Conservation (phyloP, 2,329 filamentous ascomycete genomes). For the Zasmidium angulare region DNA sequence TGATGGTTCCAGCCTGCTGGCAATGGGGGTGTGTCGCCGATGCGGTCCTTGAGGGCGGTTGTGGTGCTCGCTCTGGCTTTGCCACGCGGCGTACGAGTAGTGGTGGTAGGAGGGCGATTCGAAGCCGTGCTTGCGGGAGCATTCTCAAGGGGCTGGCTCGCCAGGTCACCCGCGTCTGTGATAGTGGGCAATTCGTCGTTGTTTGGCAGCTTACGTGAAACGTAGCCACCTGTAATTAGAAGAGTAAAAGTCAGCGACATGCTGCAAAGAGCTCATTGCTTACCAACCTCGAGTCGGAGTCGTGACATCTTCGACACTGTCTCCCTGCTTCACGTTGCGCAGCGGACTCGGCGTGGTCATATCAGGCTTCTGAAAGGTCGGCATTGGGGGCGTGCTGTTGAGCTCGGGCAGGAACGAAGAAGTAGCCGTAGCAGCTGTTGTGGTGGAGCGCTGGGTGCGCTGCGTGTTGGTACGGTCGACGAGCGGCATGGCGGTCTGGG, state of each 20-base stretch:
- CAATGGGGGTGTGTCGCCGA: constrained; percentile 30
- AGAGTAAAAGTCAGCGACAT: not conserved
- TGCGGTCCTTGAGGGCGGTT: constrained; percentile 17
- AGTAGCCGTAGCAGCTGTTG: constrained; percentile 19
- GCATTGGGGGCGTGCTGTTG: constrained; percentile 32
- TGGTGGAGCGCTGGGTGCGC: constrained; percentile 17
- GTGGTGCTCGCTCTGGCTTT: not conserved
- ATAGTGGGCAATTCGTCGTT: not conserved
- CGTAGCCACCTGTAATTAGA: not conserved
- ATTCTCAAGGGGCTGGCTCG: too few relatives aligned
- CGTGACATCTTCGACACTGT: constrained; percentile 1
- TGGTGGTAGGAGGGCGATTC: too few relatives aligned
- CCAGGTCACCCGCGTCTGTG: not conserved
- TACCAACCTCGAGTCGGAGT: constrained; percentile 12
- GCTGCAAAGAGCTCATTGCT: not conserved
- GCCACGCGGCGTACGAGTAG: too few relatives aligned
- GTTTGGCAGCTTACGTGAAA: not conserved
- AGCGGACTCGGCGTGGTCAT: constrained; percentile 6
- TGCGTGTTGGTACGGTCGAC: constrained; percentile 24
- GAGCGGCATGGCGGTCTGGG: constrained; percentile 17
- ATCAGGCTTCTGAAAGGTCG: constrained; percentile 30
- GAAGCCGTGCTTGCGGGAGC: too few relatives aligned
- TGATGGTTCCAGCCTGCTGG: constrained; percentile 30
- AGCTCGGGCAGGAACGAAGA: constrained; percentile 29
- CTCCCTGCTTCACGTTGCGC: not conserved